Evolutionary conservation across 2,329 filamentous ascomycete genomes (phyloP), one percentile per base, ranked within the genome.

Genomic region (Hymenoscyphus linearis): DNA sequence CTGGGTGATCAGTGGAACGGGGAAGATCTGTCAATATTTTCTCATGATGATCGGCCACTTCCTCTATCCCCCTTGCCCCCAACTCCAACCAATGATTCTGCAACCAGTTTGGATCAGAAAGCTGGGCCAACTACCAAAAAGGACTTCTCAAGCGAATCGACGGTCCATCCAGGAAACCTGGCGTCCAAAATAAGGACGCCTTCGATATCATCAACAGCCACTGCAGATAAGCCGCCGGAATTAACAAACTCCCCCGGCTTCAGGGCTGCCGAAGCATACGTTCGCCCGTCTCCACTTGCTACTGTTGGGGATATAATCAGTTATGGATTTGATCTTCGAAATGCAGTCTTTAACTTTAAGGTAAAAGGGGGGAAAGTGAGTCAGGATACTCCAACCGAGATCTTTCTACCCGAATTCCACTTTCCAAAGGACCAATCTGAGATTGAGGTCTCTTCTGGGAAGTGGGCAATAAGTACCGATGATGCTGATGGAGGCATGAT

Each of bases 1-100:
- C 88, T 90, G 76, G 95, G 95, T 59, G 95, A 99, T 70, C 86
- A 91, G 66, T 99, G 95, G 95, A 99, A 99, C 68, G 95, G 95
- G 54, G 95, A 99, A 74, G 95, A 99, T 73, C 77, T 99, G 36
- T 97, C 93, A 4, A 95, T 99, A 59, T 89, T 86, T 72, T 97
- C 91, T 0, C 69, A 85, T 4, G 93, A 99, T 72, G 96, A 99
- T 74, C 87, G 85, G 59, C 76, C 80, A 16, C 73, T 88, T 44
- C 80, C 83, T 1, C 71, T 79, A 44, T 84, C 83, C 2, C 72
- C 80, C 5, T 63, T 83, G 2, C 82, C 81, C 0, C 78, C 71
- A 62, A 76, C 70, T 3, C 71, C 76, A 0, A 71, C 71, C 3
- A 77, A 74, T 58, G 78, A 75, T 54, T 83, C 83, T 1, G 79